Evolutionary conservation across 1,284 basidiomycete species (phyloP).

Genomic region (Irpex rosettiformis): DNA sequence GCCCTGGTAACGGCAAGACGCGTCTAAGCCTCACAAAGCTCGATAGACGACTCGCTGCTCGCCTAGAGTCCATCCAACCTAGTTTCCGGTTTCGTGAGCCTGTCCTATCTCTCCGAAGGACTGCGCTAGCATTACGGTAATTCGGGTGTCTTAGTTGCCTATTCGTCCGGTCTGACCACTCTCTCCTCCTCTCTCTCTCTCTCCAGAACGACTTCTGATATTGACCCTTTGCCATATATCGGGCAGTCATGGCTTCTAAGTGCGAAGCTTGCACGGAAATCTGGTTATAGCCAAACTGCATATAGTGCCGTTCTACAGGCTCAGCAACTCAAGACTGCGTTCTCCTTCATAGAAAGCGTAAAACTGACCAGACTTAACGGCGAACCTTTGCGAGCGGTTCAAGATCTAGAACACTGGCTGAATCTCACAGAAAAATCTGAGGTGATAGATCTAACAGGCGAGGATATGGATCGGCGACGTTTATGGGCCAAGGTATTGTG

Average conservation of each 20-base stretch:
- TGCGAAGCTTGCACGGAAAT: constrained; percentile 93
- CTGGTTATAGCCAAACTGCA: constrained; percentile 94
- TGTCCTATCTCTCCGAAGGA: constrained; percentile 86
- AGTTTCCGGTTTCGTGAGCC: constrained; percentile 93
- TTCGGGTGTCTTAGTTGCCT: constrained; percentile 21
- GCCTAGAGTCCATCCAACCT: constrained; percentile 80
- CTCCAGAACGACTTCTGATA: constrained; percentile 12
- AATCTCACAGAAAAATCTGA: constrained; percentile 32
- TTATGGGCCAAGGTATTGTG: constrained; percentile 58
- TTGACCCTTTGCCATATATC: constrained; percentile 52
- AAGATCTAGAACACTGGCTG: constrained; percentile 85
- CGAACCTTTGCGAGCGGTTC: constrained; percentile 83
- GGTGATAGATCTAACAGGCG: constrained; percentile 55
- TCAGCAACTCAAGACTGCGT: constrained; percentile 69
- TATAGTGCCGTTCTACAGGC: constrained; percentile 96
- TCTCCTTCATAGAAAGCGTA: constrained; percentile 89
- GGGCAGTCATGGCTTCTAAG: constrained; percentile 89
- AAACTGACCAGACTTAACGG: constrained; percentile 83
- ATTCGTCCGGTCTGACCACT: constrained; percentile 5
- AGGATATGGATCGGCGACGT: constrained; percentile 41
- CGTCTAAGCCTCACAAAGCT: constrained; percentile 34
- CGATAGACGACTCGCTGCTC: constrained; percentile 49
- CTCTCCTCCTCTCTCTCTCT: constrained; percentile 2
- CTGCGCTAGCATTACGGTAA: constrained; percentile 78
- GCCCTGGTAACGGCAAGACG: constrained; percentile 29